Percentiles rank a stretch among this genome's conserved stretches.
phyloP scores from a whole-genome alignment of 345 rosid species.

The Pelargonium nanum region DNA sequence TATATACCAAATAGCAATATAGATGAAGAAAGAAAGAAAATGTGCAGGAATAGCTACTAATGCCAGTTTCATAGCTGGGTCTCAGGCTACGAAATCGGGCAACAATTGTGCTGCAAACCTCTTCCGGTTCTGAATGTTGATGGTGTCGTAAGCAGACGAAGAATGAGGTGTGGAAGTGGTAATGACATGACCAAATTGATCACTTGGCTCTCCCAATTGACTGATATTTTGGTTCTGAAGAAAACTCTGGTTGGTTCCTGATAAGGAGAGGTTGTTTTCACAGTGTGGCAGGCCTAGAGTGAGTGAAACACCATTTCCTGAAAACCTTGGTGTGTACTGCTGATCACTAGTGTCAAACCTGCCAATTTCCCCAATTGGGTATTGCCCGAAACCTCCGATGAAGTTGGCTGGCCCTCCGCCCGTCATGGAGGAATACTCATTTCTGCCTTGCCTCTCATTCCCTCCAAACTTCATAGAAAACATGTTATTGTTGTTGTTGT shows the following conservation, averaged over 20 bases:
- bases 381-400: slow-evolving; percentile 78
- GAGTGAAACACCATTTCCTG: slow-evolving; percentile 81
- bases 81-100: slow-evolving; percentile 83
- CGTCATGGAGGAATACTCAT: slow-evolving; percentile 71
- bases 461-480: slow-evolving; percentile 51
- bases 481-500: slow-evolving; percentile 34
- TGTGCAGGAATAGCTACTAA: slow-evolving; percentile 1
- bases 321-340: slow-evolving; percentile 58
- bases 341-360: slow-evolving; percentile 69
- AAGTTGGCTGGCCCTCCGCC: slow-evolving; percentile 51
- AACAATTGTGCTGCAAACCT: slow-evolving; percentile 77
- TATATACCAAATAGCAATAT: slow-evolving; percentile 5
- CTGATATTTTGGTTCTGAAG: slow-evolving; percentile 59
- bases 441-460: slow-evolving; percentile 49
- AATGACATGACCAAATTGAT: slow-evolving; percentile 40
- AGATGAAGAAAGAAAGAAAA: slow-evolving; percentile 16
- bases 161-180: slow-evolving; percentile 45
- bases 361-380: slow-evolving; percentile 76
- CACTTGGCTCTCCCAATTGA: slow-evolving; percentile 62
- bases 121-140: slow-evolving; percentile 75
- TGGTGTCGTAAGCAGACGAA: slow-evolving; percentile 56
- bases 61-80: neutral
- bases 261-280: slow-evolving; percentile 68
- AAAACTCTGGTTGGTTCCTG: slow-evolving; percentile 64
- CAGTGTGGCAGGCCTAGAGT: slow-evolving; percentile 86